A percentile compares a stretch with the other conserved stretches of the same genome.
phyloP scores from a whole-genome alignment of 495 filamentous ascomycete species.

The Evernia prunastri region DNA sequence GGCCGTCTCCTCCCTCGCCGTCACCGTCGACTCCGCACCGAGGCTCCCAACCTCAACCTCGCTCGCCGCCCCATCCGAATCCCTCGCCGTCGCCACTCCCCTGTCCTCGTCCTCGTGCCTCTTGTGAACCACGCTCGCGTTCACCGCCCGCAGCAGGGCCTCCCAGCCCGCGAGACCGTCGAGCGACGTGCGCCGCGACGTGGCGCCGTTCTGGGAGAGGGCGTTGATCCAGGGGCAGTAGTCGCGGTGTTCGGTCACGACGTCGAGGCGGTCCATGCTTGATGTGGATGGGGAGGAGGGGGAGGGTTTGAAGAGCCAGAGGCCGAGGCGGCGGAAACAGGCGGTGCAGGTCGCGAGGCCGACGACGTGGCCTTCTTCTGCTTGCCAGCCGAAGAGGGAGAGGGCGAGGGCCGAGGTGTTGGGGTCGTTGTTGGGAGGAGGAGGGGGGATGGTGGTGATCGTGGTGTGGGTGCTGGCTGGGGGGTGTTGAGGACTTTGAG shows the following conservation, averaged over 20 bases:
- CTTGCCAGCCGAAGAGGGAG: constrained; percentile 82
- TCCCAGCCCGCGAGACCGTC: constrained; percentile 43
- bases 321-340: constrained; percentile 81
- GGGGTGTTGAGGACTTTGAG: constrained; percentile 29
- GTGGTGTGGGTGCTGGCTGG: too few species aligned
- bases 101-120: constrained; percentile 22
- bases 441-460: constrained; percentile 28
- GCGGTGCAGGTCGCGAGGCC: constrained; percentile 71
- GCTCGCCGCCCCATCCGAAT: not conserved
- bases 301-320: constrained; percentile 82
- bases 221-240: constrained; percentile 76
- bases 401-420: constrained; percentile 59
- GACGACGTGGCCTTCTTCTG: constrained; percentile 52
- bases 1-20: constrained; percentile 22
- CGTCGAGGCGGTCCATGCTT: constrained; percentile 59
- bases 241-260: constrained; percentile 63
- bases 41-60: constrained; percentile 18
- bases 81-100: not conserved
- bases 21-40: constrained; percentile 24
- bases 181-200: constrained; percentile 20
- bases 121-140: constrained; percentile 21
- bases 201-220: constrained; percentile 47
- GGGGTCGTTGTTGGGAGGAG: constrained; percentile 23
- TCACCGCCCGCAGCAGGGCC: constrained; percentile 36
- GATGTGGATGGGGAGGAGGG: constrained; percentile 49